A percentile compares a stretch with the other conserved stretches of the same genome.
Evolutionary conservation across 2,329 filamentous ascomycete species (phyloP).

Genomic region (Thielaviopsis punctulata): DNA sequence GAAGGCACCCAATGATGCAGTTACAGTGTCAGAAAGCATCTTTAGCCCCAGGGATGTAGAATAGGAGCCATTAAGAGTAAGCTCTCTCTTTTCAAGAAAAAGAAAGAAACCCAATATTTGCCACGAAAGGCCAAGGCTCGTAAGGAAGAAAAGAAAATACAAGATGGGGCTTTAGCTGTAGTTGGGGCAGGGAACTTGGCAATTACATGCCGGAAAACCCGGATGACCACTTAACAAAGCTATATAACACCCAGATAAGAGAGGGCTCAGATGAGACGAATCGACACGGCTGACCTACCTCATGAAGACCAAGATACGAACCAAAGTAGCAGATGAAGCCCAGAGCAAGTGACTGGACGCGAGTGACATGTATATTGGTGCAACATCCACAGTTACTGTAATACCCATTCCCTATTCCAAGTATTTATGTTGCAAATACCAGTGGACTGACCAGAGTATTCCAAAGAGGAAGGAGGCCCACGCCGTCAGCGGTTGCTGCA

Average conservation of each 20-base stretch:
- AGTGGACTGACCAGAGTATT: no score
- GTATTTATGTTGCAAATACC: no score
- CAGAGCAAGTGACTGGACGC: not conserved
- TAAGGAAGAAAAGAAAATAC: not conserved
- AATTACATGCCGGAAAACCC: not conserved
- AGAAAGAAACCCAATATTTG: no score
- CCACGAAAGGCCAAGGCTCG: not conserved
- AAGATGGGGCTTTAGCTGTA: not conserved
- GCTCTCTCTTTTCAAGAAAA: no score
- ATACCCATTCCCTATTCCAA: no score
- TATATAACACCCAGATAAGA: not conserved
- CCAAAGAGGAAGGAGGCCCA: no score
- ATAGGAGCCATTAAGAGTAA: not conserved
- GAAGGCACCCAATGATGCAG: not conserved
- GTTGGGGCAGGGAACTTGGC: not conserved
- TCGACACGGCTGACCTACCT: not conserved
- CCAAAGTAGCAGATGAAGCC: not conserved
- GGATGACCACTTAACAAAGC: not conserved
- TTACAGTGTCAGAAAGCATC: not conserved
- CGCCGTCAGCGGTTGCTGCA: no score
- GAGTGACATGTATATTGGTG: no score
- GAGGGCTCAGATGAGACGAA: not conserved
- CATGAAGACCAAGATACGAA: not conserved
- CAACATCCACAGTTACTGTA: no score
- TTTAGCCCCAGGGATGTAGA: no score